These are phyloP conservation scores for Parascedosporium putredinis DNA, from an alignment of 2,329 filamentous ascomycete genomes.

Conservation along the genomic window DNA sequence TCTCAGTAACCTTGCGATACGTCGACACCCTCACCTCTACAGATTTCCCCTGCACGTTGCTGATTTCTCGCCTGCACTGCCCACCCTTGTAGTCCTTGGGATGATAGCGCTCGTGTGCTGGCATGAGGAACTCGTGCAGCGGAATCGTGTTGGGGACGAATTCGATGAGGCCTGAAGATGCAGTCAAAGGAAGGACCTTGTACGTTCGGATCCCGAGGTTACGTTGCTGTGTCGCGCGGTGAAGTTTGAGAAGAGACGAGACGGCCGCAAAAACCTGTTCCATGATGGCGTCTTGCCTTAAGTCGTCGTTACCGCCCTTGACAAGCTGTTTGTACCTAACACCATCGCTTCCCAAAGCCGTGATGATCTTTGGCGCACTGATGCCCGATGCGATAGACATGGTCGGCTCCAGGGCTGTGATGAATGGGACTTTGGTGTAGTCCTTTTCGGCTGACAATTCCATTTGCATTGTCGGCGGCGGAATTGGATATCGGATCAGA, in stretches of 20 bases:
- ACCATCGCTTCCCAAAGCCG: constrained; percentile 68
- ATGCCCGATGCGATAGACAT: constrained; percentile 85
- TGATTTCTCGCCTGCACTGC: constrained; percentile 71
- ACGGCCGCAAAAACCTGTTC: constrained; percentile 98
- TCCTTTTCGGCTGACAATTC: constrained; percentile 61
- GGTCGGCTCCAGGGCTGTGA: constrained; percentile 58
- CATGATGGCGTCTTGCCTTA: constrained; percentile 97
- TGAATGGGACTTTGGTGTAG: constrained; percentile 67
- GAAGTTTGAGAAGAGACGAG: constrained; percentile 75
- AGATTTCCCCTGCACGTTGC: constrained; percentile 57
- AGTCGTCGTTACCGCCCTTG: constrained; percentile 91
- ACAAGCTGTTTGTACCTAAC: constrained; percentile 78
- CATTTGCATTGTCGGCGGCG: constrained; percentile 83
- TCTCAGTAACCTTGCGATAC: constrained; percentile 68
- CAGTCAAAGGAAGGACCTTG: constrained; percentile 84
- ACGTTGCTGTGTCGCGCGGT: constrained; percentile 77
- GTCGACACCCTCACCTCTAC: constrained; percentile 61
- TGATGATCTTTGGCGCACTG: constrained; percentile 89
- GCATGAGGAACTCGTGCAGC: constrained; percentile 83
- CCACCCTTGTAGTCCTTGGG: constrained; percentile 71
- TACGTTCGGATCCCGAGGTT: constrained; percentile 90
- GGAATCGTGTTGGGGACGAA: constrained; percentile 93
- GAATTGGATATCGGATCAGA: constrained; percentile 58
- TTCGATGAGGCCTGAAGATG: constrained; percentile 83
- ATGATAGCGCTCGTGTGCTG: constrained; percentile 78